Conservation (phyloP, 805 yeast genomes). For the Candida chilensis region DNA sequence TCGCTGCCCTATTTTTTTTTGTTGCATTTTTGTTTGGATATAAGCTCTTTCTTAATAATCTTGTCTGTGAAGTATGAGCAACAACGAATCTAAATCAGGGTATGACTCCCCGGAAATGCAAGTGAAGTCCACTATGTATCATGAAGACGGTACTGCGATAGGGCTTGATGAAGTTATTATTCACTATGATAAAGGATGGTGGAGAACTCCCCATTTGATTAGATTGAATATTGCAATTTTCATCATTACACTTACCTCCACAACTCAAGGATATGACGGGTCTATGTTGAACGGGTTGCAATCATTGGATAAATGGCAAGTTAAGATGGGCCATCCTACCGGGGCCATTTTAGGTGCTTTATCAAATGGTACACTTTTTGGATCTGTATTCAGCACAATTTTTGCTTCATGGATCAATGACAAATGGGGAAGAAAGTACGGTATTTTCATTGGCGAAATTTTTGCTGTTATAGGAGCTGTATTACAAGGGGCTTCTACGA, state of each 20-base stretch:
- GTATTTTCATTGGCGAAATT: slow-evolving; percentile 13
- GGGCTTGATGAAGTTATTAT: too few species aligned
- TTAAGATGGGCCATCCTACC: slow-evolving; percentile 12
- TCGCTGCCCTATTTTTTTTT: too few species aligned
- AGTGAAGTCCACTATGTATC: too few species aligned
- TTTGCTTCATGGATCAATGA: slow-evolving; percentile 19
- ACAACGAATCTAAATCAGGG: too few species aligned
- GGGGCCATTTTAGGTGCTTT: slow-evolving; percentile 12
- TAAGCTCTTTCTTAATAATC: too few species aligned
- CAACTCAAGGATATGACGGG: slow-evolving; percentile 21
- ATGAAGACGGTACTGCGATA: too few species aligned
- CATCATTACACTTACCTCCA: slow-evolving; percentile 21
- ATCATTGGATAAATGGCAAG: slow-evolving; percentile 15
- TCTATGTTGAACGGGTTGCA: too few species aligned
- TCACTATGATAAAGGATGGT: too few species aligned
- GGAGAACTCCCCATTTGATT: slow-evolving; percentile 15
- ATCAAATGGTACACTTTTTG: slow-evolving; percentile 16
- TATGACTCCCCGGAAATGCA: too few species aligned
- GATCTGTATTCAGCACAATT: slow-evolving; percentile 11
- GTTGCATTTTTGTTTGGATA: too few species aligned
- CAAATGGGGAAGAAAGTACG: slow-evolving; percentile 17
- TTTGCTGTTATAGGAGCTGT: slow-evolving; percentile 21
- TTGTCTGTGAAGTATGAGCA: too few species aligned
- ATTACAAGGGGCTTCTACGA: slow-evolving; percentile 25
- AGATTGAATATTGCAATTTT: slow-evolving; percentile 14